phyloP scores from a whole-genome alignment of 768 basidiomycete species.

The Asterophora lycoperdoides region DNA sequence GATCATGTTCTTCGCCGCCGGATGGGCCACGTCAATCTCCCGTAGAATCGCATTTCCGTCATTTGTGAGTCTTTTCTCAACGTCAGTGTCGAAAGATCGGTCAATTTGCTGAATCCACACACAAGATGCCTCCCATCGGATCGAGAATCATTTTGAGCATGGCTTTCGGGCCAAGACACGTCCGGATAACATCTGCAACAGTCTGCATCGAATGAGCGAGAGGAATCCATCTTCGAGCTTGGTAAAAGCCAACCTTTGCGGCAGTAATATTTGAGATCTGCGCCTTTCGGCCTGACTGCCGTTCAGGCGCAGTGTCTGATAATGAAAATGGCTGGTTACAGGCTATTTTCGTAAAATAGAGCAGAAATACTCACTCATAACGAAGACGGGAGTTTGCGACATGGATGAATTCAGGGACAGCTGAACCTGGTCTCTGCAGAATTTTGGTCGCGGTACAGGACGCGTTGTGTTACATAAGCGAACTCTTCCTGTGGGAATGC shows the following conservation, averaged over 20 bases:
- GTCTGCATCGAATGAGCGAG: slow-evolving; percentile 47
- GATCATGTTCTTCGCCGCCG: slow-evolving; percentile 99
- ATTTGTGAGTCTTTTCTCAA: slow-evolving; percentile 72
- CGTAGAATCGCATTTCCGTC: slow-evolving; percentile 99
- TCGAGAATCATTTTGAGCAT: slow-evolving; percentile 99
- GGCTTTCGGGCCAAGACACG: slow-evolving; percentile 94
- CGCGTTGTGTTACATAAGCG: background rate
- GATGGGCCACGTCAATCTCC: slow-evolving; percentile 98
- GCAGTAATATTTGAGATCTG: slow-evolving; percentile 97
- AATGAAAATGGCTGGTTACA: background rate
- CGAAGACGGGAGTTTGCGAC: slow-evolving; percentile 76
- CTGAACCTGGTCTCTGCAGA: background rate
- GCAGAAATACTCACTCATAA: slow-evolving; percentile 57
- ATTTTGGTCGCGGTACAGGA: background rate
- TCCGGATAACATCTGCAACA: slow-evolving; percentile 96
- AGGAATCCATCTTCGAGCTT: background rate
- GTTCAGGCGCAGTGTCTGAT: slow-evolving; percentile 87
- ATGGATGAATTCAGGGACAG: slow-evolving; percentile 25
- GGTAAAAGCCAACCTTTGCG: slow-evolving; percentile 65
- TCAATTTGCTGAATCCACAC: slow-evolving; percentile 18
- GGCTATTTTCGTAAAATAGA: background rate
- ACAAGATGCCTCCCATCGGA: slow-evolving; percentile 99
- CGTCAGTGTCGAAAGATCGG: slow-evolving; percentile 6
- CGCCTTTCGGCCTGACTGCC: slow-evolving; percentile 92
- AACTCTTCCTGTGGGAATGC: too few relatives aligned